These are phyloP conservation scores for Colletotrichum salicis DNA, from an alignment of 2,329 filamentous ascomycete genomes.

Conservation along the genomic window DNA sequence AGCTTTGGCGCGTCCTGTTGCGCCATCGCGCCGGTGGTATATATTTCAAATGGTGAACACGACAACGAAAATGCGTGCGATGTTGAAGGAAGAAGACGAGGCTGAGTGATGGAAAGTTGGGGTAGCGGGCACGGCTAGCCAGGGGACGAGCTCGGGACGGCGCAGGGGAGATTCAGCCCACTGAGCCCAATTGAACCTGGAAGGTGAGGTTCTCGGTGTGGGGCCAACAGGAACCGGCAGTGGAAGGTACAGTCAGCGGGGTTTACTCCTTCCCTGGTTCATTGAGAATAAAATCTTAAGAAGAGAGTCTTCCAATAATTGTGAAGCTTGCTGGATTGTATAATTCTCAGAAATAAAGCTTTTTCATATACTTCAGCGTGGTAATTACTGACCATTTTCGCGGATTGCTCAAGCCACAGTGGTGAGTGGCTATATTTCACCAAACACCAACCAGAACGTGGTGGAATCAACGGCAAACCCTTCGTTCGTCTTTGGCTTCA, in stretches of 20 bases:
- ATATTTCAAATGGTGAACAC: background rate
- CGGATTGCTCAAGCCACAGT: no score
- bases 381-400: no score
- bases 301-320: background rate
- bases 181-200: background rate
- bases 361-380: no score
- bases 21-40: conserved; percentile 28
- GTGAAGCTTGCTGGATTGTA: no score
- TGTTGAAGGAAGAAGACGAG: background rate
- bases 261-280: no score
- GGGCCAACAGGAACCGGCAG: background rate
- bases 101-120: conserved; percentile 13
- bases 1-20: conserved; percentile 51
- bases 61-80: background rate
- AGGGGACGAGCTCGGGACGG: conserved; percentile 1
- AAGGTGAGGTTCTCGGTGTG: background rate
- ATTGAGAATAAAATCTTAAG: no score
- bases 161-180: conserved; percentile 1
- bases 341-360: no score
- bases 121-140: background rate
- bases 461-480: background rate
- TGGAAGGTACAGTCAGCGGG: background rate
- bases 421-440: no score
- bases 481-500: background rate
- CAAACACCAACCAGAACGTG: no score